A percentile compares a stretch with the other conserved stretches of the same genome.
Conservation (phyloP, 1,284 basidiomycete species). For the Hemileia vastatrix region DNA sequence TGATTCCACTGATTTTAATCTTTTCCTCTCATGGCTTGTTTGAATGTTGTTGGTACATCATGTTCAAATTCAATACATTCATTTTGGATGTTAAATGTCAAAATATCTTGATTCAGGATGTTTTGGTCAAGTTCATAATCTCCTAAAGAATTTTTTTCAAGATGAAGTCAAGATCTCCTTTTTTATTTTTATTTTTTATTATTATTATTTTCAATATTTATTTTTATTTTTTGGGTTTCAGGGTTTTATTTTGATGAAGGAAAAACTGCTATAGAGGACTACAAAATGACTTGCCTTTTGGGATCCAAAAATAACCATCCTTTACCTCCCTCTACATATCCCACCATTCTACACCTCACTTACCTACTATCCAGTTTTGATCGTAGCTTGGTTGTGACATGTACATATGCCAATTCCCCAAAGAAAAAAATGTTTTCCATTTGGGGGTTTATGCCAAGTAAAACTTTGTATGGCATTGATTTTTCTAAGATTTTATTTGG, state of each 20-base stretch:
- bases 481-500: slow-evolving; percentile 1
- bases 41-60: background rate
- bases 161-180: background rate
- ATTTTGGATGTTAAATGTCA: background rate
- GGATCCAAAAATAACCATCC: slow-evolving; percentile 5
- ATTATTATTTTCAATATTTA: background rate
- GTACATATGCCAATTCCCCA: background rate
- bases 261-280: background rate
- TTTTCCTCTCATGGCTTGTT: background rate
- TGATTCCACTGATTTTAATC: background rate
- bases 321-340: background rate
- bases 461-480: background rate
- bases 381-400: background rate
- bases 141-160: background rate
- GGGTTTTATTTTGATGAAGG: background rate
- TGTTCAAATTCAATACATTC: background rate
- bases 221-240: background rate
- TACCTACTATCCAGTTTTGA: background rate
- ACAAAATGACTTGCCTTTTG: background rate
- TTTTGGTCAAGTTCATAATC: background rate
- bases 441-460: background rate
- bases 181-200: background rate
- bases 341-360: background rate
- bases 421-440: background rate
- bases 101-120: too few species aligned